Evolutionary conservation across 2,329 filamentous ascomycete genomes (phyloP), one percentile per base, ranked within the genome.

Genomic region (Alternaria rosae): DNA sequence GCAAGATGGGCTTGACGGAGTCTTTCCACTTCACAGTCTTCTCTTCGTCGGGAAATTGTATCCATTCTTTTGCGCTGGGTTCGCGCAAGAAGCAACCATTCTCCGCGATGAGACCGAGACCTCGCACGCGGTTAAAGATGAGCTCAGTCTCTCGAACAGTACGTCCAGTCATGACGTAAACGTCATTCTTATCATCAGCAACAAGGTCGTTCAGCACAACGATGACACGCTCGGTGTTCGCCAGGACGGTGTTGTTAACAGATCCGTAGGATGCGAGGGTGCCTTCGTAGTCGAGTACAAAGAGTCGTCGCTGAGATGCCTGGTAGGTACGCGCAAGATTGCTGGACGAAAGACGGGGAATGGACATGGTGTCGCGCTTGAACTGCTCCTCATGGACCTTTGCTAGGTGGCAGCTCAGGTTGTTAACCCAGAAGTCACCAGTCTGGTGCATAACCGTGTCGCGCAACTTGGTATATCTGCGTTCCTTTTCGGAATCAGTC

Each of bases 131-230:
- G 54, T 90, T 89, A 84, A 98, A 97, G 1, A 96, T 85, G 5
- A 90, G 88, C 69, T 97, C 93, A 32, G 97, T 88, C 73, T 97
- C 93, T 71, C 96, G 92, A 0, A 93, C 92, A 69, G 90, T 91
- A 32, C 93, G 89, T 9, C 92, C 91, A 57, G 93, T 97, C 93
- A 97, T 98, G 67, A 98, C 89, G 72, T 97, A 98, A 25, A 98
- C 91, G 2, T 89, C 89, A 74, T 98, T 98, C 64, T 87, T 88
- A 21, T 90, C 87, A 72, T 97, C 93, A 10, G 90, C 84, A 10
- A 95, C 85, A 13, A 98, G 82, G 60, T 97, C 93, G 62, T 91
- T 93, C 13, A 98, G 81, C 0, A 93, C 89, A 63, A 94, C 91
- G 48, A 97, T 86, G 0, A 94, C 93, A 26, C 93, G 90, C 81